A percentile compares a stretch with the other conserved stretches of the same genome.
phyloP scores from a whole-genome alignment of 805 yeast genomes.

The Saturnispora saitoi region DNA sequence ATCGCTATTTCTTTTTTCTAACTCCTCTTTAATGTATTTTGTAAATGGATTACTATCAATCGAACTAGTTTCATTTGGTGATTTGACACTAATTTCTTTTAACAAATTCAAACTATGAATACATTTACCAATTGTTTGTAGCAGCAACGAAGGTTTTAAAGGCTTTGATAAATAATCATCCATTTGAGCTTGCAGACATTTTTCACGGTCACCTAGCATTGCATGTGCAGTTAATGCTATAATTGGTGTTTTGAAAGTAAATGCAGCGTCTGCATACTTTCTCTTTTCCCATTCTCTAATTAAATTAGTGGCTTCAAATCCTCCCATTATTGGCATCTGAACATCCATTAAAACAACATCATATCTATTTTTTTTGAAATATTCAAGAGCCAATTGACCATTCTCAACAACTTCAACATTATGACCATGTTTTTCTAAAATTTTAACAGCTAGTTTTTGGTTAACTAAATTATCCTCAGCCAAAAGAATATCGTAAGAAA shows the following conservation, averaged over 20 bases:
- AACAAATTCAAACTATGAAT: slow-evolving; percentile 60
- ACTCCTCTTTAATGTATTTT: slow-evolving; percentile 9
- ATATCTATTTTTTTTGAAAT: slow-evolving; percentile 55
- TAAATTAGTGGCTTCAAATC: slow-evolving; percentile 82
- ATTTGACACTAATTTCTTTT: slow-evolving; percentile 32
- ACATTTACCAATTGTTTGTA: slow-evolving; percentile 80
- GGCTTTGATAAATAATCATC: slow-evolving; percentile 88
- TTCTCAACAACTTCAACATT: slow-evolving; percentile 78
- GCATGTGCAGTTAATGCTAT: slow-evolving; percentile 91
- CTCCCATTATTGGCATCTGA: slow-evolving; percentile 95
- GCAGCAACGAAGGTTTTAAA: slow-evolving; percentile 68
- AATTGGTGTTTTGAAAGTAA: slow-evolving; percentile 67
- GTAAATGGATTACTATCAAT: slow-evolving; percentile 4
- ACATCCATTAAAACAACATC: slow-evolving; percentile 89
- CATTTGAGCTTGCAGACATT: slow-evolving; percentile 83
- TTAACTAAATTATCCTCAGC: slow-evolving; percentile 87
- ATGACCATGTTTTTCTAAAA: slow-evolving; percentile 80
- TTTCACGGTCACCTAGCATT: slow-evolving; percentile 86
- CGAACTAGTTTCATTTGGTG: slow-evolving; percentile 1
- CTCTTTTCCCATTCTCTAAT: slow-evolving; percentile 85
- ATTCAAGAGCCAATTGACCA: slow-evolving; percentile 75
- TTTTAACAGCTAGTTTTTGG: slow-evolving; percentile 79
- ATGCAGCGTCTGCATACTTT: slow-evolving; percentile 59
- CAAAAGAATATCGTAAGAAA: slow-evolving; percentile 61
- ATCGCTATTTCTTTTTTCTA: slow-evolving; percentile 3